Evolutionary conservation across 139 green algal species (phyloP), one percentile per base, ranked within the genome.

Genomic region (Chlorella sp.): DNA sequence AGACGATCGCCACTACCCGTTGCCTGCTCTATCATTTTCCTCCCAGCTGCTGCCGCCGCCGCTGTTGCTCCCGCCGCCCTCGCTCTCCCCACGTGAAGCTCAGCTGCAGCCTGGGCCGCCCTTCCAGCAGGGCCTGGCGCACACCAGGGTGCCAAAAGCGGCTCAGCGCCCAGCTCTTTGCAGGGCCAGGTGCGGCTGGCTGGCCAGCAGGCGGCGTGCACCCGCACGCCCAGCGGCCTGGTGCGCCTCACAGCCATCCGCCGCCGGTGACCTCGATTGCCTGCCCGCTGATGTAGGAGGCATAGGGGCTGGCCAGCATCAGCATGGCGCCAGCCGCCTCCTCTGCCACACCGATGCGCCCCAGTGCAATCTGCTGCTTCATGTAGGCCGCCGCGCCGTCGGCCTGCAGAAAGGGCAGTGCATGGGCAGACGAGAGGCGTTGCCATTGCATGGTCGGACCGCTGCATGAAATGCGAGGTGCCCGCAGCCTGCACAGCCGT

Each of bases 301-400:
- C 74, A 32, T 91, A 92, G 21, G 90, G 90, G 38, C 74, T 87
- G 32, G 90, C 91, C 44, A 97, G 84, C 83, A 94, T 78, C 34
- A 98, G 86, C 75, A 98, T 94, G 18, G 93, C 90, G 2, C 94
- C 95, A 2, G 95, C 95, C 15, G 94, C 95, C 75, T 98, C 95
- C 30, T 96, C 91, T 25, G 92, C 87, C 1, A 72, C 91, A 21
- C 95, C 95, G 2, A 93, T 74, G 1, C 95, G 90, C 62, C 89
- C 84, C 81, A 98, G 82, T 0, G 95, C 89, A 4, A 94, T 92
- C 38, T 89, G 80, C 68, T 88, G 38, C 72, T 91, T 80, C 34
- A 88, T 75, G 26, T 74, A 65, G 16, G 57, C 87, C 13, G 80
- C 81, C 26, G 74, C 78, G 70, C 70, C 78, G 56, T 83, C 44